Evolutionary conservation across 805 yeast species (phyloP), one percentile per base, ranked within the genome.

Genomic region (Starmerella apis): DNA sequence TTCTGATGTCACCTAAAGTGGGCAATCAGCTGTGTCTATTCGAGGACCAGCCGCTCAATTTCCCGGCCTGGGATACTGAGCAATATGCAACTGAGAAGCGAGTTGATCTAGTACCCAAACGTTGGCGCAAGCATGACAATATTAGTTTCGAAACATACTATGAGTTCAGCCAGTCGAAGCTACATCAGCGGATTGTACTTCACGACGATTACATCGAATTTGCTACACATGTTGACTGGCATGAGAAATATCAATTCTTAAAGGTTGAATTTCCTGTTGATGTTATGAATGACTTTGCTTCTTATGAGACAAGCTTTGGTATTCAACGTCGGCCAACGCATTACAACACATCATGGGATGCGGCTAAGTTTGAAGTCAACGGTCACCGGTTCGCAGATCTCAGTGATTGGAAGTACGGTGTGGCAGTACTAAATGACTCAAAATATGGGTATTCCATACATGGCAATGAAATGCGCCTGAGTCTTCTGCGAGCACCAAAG

Each of bases 61-160:
- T 80, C 80, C 95, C 86, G 41, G 97, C 97, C 1, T 90, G 98
- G 98, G 98, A 90, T 64, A 90, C 97, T 0, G 98, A 90, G 63
- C 73, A 87, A 51, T 92, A 78, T 63, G 84, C 95, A 0, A 74
- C 86, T 50, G 86, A 82, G 59, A 86, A 82, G 61, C 78, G 75
- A 62, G 70, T 69, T 48, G 77, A 79, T 56, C 64, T 81, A 3
- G 30, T n/a, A 25, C 55, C 60, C 11, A 5, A 11, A 27, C 20
- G 20, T 18, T 55, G 58, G 58, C 44, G 39, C 14, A 30, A 42
- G 30, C 50, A 37, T 25, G 49, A 43, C 24, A 49, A 45, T 10
- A 41, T 32, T 3, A 33, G 37, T n/a, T 55, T 47, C 3, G 50
- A 50, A 28, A 28, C 51, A 8, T 39, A 27, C 25, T 60, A 52